Base-by-base conservation (phyloP, 352 stramenopile genomes). In the Albugo candida region DNA sequence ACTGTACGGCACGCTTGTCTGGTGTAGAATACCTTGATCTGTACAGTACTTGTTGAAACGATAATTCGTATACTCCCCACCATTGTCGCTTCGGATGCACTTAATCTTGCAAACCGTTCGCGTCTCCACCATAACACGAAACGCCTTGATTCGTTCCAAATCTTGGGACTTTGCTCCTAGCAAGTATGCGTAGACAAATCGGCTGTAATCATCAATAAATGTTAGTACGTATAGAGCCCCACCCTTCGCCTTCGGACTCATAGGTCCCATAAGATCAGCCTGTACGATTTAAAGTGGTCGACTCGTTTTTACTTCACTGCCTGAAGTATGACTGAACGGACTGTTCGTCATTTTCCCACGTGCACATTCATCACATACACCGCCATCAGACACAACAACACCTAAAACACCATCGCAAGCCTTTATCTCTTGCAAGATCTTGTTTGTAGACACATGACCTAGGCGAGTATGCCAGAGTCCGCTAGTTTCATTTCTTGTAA, bases 201-300 rank as follows among this genome's bases (percentile, higher is more conserved):
- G 27, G 3, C 47, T 51, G 21, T 37, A 51, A 34, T 62, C 45
- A 36, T 64, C 53, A 13, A 60, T 59, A 19, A 60, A 61, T 0
- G 43, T 54, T 1, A 67, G 36, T 1, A 60, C 38, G 24, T 51
- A 67, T 0, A 36, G 37, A 2, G 44, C 52, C 40, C 21, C 47
- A 2, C n/a, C n/a, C 18, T 24, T 42, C 17, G 55, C 57, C 37
- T 46, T 47, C 12, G 34, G 38, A 2, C 18, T 44, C 31, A 56
- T 46, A 16, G 48, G 11, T 13, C 48, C 52, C 41, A 59, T 60
- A 0, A 56, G 14, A 21, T 63, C 55, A 36, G 31, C 54, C 42
- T 61, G 52, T 5, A 56, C 36, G 0, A 58, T 3, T 5, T 60
- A 52, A 3, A 51, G 40, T 1, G 37, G 17, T 10, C n/a, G 21